A percentile compares a stretch with the other conserved stretches of the same genome.
These are phyloP conservation scores for Penicillium manginii DNA, from an alignment of 495 filamentous ascomycete genomes.

Conservation along the genomic window DNA sequence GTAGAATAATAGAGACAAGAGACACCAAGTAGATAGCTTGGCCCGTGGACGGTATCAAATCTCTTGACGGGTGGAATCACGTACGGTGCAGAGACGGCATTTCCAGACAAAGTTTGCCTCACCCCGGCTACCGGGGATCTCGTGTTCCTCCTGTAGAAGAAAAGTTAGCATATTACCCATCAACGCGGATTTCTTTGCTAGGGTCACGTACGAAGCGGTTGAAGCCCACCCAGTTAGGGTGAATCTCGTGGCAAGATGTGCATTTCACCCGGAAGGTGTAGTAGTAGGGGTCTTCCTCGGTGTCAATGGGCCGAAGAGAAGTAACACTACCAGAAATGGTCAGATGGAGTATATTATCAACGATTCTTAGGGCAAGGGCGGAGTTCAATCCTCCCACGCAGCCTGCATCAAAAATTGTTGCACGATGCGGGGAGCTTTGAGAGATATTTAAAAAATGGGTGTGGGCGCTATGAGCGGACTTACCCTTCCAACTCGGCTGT, in stretches of 20 bases:
- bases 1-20: background rate
- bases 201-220: slow-evolving; percentile 77
- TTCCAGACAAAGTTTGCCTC: slow-evolving; percentile 99
- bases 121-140: slow-evolving; percentile 86
- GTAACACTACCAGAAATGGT: slow-evolving; percentile 69
- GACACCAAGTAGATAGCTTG: background rate
- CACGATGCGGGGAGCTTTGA: slow-evolving; percentile 10
- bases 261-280: slow-evolving; percentile 98
- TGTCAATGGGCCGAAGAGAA: slow-evolving; percentile 82
- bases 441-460: background rate
- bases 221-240: slow-evolving; percentile 85
- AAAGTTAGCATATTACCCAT: background rate
- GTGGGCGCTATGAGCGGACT: slow-evolving; percentile 21
- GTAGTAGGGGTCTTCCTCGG: slow-evolving; percentile 77
- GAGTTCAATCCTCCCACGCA: background rate
- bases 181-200: background rate
- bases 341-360: background rate
- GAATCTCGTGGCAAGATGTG: slow-evolving; percentile 88
- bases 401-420: background rate
- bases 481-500: slow-evolving; percentile 80
- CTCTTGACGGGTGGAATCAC: slow-evolving; percentile 9
- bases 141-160: slow-evolving; percentile 71
- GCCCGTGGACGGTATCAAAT: background rate
- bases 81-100: slow-evolving; percentile 88
- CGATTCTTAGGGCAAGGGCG: background rate